Percentiles rank a stretch among this genome's conserved stretches.
phyloP scores from a whole-genome alignment of 306 rosid genomes.

The Nissolia schottii region DNA sequence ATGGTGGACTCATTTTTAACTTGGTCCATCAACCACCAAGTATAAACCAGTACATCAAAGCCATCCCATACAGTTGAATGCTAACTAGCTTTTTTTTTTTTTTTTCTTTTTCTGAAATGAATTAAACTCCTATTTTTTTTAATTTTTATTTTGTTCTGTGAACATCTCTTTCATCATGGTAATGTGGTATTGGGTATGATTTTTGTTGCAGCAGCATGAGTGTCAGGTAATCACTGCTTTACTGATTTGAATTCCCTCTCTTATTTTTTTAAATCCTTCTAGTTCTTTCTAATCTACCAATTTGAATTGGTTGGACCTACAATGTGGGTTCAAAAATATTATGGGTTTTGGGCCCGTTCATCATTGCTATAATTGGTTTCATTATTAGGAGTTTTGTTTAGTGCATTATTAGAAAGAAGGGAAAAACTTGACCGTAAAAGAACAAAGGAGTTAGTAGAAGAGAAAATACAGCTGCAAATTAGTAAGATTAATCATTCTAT shows the following conservation, averaged over 20 bases:
- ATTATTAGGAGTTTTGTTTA: slow-evolving; percentile 26
- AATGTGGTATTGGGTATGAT: slow-evolving; percentile 22
- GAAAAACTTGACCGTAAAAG: neutral
- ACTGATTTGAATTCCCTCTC: slow-evolving; percentile 14
- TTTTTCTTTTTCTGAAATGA: too few relatives aligned
- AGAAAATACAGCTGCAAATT: neutral
- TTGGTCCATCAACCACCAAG: too few relatives aligned
- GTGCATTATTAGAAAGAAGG: slow-evolving; percentile 6
- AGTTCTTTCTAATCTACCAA: neutral
- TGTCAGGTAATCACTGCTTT: slow-evolving; percentile 30
- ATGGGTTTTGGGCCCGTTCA: slow-evolving; percentile 34
- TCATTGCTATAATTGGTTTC: slow-evolving; percentile 34
- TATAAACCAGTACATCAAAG: too few relatives aligned
- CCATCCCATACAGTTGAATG: too few relatives aligned
- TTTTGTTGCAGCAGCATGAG: slow-evolving; percentile 35
- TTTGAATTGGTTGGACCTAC: slow-evolving; percentile 21
- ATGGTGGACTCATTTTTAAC: too few relatives aligned
- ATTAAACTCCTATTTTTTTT: too few relatives aligned
- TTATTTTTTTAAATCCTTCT: neutral
- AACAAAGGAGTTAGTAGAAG: neutral
- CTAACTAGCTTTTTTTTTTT: too few relatives aligned
- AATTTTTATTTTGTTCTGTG: neutral
- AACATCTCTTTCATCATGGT: slow-evolving; percentile 14
- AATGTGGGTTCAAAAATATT: slow-evolving; percentile 18
- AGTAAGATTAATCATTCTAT: neutral